phyloP scores from a whole-genome alignment of 169 alveolate species.

The Plasmodium ovale region DNA sequence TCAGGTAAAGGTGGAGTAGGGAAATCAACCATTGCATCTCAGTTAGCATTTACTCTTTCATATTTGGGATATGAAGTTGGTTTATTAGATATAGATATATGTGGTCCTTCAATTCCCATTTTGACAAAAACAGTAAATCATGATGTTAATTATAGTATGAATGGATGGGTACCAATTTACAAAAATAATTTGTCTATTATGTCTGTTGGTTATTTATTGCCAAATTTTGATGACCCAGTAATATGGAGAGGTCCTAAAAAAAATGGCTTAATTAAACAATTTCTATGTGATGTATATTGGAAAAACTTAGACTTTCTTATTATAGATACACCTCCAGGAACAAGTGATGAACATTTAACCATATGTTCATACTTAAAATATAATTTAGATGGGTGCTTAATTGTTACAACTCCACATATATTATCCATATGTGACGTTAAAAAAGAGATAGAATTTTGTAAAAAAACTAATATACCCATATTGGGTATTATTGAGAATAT shows the following conservation, averaged over 20 bases:
- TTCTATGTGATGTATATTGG: conserved; percentile 98
- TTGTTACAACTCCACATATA: conserved; percentile 90
- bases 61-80: conserved; percentile 91
- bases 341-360: conserved; percentile 99
- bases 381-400: conserved; percentile 89
- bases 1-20: conserved; percentile 99
- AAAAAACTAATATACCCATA: conserved; percentile 91
- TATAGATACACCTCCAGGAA: conserved; percentile 99
- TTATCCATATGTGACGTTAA: conserved; percentile 80
- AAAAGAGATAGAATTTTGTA: conserved; percentile 82
- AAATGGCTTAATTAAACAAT: conserved; percentile 95
- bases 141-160: conserved; percentile 95
- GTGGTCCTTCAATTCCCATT: conserved; percentile 99
- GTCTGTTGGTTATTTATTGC: conserved; percentile 97
- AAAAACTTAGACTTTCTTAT: conserved; percentile 96
- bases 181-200: conserved; percentile 95
- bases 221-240: conserved; percentile 95
- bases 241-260: conserved; percentile 99
- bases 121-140: conserved; percentile 93
- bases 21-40: conserved; percentile 97
- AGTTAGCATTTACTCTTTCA: conserved; percentile 90
- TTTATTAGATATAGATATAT: conserved; percentile 97
- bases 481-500: conserved; percentile 98
- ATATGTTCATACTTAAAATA: conserved; percentile 92
- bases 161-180: conserved; percentile 98